Conservation (phyloP, 2,329 filamentous ascomycete species). For the Exophiala mesophila region DNA sequence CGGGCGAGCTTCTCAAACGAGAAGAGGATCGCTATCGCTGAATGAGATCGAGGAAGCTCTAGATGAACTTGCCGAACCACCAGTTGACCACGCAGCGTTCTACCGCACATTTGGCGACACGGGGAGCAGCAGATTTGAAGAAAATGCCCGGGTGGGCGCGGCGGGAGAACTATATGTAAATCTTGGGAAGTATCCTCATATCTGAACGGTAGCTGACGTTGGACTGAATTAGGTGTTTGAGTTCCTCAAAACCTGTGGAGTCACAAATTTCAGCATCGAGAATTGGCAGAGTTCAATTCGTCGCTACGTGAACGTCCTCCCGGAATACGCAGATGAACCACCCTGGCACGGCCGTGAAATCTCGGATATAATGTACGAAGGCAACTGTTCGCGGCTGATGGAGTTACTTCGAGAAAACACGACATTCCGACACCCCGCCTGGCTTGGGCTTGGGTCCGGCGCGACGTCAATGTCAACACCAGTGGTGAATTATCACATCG, state of each 20-base stretch:
- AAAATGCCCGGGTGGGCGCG: slow-evolving; percentile 14
- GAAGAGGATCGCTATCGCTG: slow-evolving; percentile 6
- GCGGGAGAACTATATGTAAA: slow-evolving; percentile 20
- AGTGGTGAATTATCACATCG: slow-evolving; percentile 13
- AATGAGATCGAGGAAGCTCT: slow-evolving; percentile 15
- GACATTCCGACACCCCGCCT: slow-evolving; percentile 5
- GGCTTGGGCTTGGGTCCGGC: too few relatives aligned
- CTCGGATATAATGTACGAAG: slow-evolving; percentile 18
- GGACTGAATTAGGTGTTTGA: slow-evolving; percentile 9
- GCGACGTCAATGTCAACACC: not conserved
- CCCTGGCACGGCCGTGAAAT: slow-evolving; percentile 6
- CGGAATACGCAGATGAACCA: slow-evolving; percentile 2
- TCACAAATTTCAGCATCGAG: slow-evolving; percentile 8
- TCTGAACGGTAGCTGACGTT: not conserved
- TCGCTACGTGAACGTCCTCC: slow-evolving; percentile 7
- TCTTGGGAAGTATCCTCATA: not conserved
- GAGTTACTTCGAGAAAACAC: slow-evolving; percentile 11
- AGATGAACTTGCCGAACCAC: slow-evolving; percentile 5
- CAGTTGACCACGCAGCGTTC: slow-evolving; percentile 6
- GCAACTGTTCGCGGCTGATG: slow-evolving; percentile 8
- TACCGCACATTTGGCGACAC: slow-evolving; percentile 5
- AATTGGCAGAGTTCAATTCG: slow-evolving; percentile 18
- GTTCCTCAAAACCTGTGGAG: slow-evolving; percentile 4
- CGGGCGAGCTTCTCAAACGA: not conserved
- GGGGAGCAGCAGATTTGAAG: slow-evolving; percentile 6